Conservation (phyloP, 345 rosid genomes). For the Stellera chamaejasme region DNA sequence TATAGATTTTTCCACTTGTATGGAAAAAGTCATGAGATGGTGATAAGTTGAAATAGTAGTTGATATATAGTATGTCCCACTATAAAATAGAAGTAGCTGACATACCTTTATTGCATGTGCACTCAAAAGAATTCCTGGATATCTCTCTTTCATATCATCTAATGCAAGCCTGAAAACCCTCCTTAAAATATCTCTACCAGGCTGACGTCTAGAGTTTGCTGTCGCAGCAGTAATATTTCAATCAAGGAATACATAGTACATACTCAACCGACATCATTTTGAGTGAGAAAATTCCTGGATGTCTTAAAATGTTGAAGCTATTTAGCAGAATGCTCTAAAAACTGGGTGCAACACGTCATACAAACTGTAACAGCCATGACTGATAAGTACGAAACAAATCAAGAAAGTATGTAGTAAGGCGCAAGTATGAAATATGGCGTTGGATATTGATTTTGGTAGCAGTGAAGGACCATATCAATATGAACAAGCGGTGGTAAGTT, state of each 20-base stretch:
- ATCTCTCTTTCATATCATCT: slow-evolving; percentile 70
- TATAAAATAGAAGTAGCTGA: background rate
- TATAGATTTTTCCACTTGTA: too few relatives aligned
- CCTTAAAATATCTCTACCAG: slow-evolving; percentile 39
- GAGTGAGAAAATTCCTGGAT: background rate
- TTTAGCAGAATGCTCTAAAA: too few relatives aligned
- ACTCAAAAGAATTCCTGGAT: slow-evolving; percentile 64
- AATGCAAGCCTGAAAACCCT: slow-evolving; percentile 62
- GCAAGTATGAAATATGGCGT: background rate
- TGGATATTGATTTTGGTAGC: slow-evolving; percentile 63
- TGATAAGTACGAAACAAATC: background rate
- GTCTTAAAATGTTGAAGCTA: too few relatives aligned
- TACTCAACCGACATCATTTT: background rate
- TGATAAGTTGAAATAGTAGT: too few relatives aligned
- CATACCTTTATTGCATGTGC: slow-evolving; percentile 66
- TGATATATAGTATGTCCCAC: too few relatives aligned
- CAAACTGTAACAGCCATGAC: too few relatives aligned
- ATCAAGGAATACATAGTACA: slow-evolving; percentile 29
- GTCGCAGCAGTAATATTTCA: slow-evolving; percentile 3
- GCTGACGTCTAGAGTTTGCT: slow-evolving; percentile 33
- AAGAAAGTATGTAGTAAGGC: background rate
- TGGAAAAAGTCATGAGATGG: too few relatives aligned
- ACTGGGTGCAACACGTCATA: too few relatives aligned
- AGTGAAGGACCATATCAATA: slow-evolving; percentile 56
- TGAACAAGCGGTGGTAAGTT: slow-evolving; percentile 45